Base-by-base conservation (phyloP, 805 yeast species). In the Kodamaea nitidulidarum region DNA sequence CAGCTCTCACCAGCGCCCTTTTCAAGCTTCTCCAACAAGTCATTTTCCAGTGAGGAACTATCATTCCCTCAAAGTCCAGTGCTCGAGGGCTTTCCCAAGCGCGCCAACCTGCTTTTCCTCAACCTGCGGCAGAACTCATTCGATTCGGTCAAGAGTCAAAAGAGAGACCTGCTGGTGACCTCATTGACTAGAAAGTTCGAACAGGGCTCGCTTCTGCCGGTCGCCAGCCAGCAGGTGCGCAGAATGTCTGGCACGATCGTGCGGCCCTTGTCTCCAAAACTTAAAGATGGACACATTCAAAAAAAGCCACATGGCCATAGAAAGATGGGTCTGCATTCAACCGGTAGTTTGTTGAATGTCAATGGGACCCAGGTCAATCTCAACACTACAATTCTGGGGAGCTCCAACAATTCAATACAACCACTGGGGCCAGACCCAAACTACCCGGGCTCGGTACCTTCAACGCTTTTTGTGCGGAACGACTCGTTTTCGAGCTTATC, bases 81-180 rank as follows among this genome's bases (percentile, higher is more conserved):
- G 11, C 24, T 47, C 9, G 46, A 43, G 14, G 41, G 31, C 16
- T 51, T 41, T 34, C 44, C 49, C 18, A 43, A 41, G 18, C 28
- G 47, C 5, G 50, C 48, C 35, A 48, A 46, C 35, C 48, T 46
- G 43, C 43, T 51, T 8, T 53, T 54, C 30, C 30, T 46, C 26
- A 31, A 26, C 39, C 38, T 37, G 37, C 32, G 33, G 15, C 18
- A 32, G 8, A 36, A 33, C 26, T 35, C 39, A 32, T 40, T 40
- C 14, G 43, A 38, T 22, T 36, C 39, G 32, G 28, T 36, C 10
- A 30, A 39, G 10, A 32, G 36, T 15, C 40, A 31, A 35, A 37
- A 37, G 5, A 16, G 32, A 16, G 32, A 30, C 21, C 32, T 30
- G 32, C 32, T 30, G 32, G 32, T 30, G 21, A 30, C 32, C 4